Percentiles rank a stretch among this genome's conserved stretches.
Evolutionary conservation across 768 basidiomycete genomes (phyloP).

Genomic region (Suillus alpinus): DNA sequence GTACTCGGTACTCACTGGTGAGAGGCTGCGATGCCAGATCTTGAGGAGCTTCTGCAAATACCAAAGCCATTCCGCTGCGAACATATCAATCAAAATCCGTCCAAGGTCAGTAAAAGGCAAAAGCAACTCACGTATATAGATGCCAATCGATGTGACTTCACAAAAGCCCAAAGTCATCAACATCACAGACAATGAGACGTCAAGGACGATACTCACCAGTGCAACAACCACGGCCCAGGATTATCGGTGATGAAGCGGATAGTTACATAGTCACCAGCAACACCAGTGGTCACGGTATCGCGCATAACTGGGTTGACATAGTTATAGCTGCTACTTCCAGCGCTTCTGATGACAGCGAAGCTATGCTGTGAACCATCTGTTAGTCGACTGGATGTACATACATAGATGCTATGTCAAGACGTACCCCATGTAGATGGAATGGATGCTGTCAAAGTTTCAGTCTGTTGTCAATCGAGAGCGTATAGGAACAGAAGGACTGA

Average conservation of each 20-base stretch:
- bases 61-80: not conserved
- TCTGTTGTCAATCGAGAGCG: not conserved
- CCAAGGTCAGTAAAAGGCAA: not conserved
- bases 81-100: not conserved
- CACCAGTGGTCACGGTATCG: not conserved
- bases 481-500: not conserved
- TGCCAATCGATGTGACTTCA: not conserved
- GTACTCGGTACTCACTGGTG: not conserved
- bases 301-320: not conserved
- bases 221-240: not conserved
- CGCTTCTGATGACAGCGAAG: not conserved
- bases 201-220: not conserved
- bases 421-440: conserved; percentile 19
- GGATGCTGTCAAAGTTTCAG: conserved; percentile 16
- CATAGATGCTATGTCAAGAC: not conserved
- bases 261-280: not conserved
- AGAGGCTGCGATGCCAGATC: not conserved
- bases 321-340: not conserved
- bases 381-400: not conserved
- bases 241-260: not conserved
- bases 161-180: not conserved
- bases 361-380: not conserved
- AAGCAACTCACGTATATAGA: not conserved
- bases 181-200: not conserved
- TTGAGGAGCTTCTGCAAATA: not conserved